Conservation (phyloP, 306 rosid genomes). For the Begonia loranthoides region DNA sequence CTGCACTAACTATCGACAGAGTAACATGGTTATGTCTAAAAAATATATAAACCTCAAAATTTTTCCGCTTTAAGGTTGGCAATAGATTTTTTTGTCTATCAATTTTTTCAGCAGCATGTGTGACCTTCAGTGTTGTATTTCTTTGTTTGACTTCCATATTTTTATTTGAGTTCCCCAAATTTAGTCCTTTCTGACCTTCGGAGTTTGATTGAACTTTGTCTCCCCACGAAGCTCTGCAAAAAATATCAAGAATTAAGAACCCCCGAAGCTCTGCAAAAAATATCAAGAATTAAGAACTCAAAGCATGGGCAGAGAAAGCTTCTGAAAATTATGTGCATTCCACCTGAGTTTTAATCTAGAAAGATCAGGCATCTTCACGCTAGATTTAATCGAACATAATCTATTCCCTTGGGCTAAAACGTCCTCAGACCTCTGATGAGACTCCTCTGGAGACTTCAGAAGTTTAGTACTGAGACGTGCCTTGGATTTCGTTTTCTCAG, state of each 20-base stretch:
- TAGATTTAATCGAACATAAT: constrained; percentile 24
- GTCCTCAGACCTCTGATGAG: constrained; percentile 24
- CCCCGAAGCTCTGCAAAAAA: constrained; percentile 5
- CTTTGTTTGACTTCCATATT: constrained; percentile 21
- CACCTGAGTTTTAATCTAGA: constrained; percentile 32
- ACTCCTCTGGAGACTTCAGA: constrained; percentile 21
- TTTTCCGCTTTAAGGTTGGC: constrained; percentile 48
- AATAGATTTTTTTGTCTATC: constrained; percentile 28
- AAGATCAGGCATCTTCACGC: constrained; percentile 30
- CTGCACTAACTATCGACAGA: constrained; percentile 1
- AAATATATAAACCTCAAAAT: constrained; percentile 35
- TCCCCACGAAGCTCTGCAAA: constrained; percentile 21
- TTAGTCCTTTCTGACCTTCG: constrained; percentile 24
- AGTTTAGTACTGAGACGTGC: constrained; percentile 21
- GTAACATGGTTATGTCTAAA: background rate
- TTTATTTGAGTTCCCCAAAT: constrained; percentile 17
- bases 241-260: constrained; percentile 13
- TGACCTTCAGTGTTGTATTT: constrained; percentile 13
- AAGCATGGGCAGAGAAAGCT: constrained; percentile 1
- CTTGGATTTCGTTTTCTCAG: constrained; percentile 26
- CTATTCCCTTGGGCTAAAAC: constrained; percentile 31
- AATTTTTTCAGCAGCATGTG: constrained; percentile 14
- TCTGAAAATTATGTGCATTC: constrained; percentile 11
- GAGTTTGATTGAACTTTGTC: constrained; percentile 22
- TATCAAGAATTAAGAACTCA: constrained; percentile 7